Evolutionary conservation across 1,139 yeast species (phyloP).

Genomic region (Candida pseudocylindracea): DNA sequence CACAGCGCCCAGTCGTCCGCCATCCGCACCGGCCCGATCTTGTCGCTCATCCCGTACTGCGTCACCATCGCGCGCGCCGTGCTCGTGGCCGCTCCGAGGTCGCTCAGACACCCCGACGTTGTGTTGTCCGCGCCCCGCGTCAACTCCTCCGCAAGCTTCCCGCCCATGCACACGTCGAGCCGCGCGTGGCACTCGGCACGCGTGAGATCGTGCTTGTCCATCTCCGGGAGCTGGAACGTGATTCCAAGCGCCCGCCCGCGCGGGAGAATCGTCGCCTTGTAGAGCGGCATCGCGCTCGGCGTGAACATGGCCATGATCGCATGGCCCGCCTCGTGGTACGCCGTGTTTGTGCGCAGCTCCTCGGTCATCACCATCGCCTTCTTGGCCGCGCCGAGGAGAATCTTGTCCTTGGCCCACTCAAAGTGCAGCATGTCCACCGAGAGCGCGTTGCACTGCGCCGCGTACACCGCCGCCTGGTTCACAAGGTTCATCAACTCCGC

Average conservation of each 20-base stretch:
- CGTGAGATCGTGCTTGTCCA: slow-evolving; percentile 93
- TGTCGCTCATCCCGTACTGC: slow-evolving; percentile 88
- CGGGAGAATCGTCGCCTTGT: slow-evolving; percentile 92
- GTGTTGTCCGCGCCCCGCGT: slow-evolving; percentile 81
- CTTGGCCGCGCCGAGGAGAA: slow-evolving; percentile 93
- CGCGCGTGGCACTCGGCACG: slow-evolving; percentile 78
- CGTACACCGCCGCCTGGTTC: slow-evolving; percentile 94
- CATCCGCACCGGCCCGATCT: slow-evolving; percentile 77
- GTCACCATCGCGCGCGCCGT: slow-evolving; percentile 97
- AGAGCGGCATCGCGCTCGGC: slow-evolving; percentile 87
- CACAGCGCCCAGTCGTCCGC: slow-evolving; percentile 85
- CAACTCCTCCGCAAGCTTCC: slow-evolving; percentile 91
- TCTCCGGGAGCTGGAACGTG: slow-evolving; percentile 92
- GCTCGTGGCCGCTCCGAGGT: slow-evolving; percentile 69
- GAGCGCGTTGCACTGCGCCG: slow-evolving; percentile 80
- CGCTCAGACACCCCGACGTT: slow-evolving; percentile 88
- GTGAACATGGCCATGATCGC: slow-evolving; percentile 95
- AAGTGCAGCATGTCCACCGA: slow-evolving; percentile 81
- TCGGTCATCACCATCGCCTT: slow-evolving; percentile 95
- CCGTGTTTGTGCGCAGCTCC: slow-evolving; percentile 82
- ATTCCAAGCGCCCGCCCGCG: slow-evolving; percentile 94
- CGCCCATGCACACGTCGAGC: slow-evolving; percentile 97
- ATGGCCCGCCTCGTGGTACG: slow-evolving; percentile 98
- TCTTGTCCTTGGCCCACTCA: slow-evolving; percentile 98
- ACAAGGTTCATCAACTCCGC: slow-evolving; percentile 92